Evolutionary conservation across 306 rosid species (phyloP), one percentile per base, ranked within the genome.

Genomic region (Cucumis melo): DNA sequence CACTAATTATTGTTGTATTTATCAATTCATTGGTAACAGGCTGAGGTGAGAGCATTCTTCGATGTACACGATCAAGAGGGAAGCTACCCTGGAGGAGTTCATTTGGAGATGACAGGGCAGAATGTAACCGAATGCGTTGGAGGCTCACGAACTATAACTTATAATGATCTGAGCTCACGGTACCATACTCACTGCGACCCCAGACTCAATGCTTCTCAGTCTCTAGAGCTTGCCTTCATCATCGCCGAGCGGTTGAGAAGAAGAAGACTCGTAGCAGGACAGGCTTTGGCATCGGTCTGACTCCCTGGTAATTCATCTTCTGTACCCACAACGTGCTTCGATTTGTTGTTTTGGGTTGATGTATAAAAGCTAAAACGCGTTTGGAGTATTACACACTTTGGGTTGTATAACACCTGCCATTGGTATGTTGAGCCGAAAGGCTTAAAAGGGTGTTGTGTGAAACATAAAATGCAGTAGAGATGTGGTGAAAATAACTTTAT

Each of bases 11-110:
- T 46, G 53, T 12, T 46, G 53, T 46, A 46, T 46, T 46, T 46
- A 5, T 32, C 12, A 2, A 32, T 63, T 63, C 0, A 0, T 9
- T 7, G 24, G 16, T 46, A 7, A 9, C 65, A 83, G 86, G 82
- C 66, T 48, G 86, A 83, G 81, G 34, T 83, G 83, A 79, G 76
- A 44, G 86, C 86, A 29, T 83, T 83, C 78, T 83, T 83, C 27
- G 86, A 83, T 23, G 81, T 83, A n/a, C 86, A 83, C 10, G 86
- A 83, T 67, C 86, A 83, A 79, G 86, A 83, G 77, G 86, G 86
- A 76, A 83, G 86, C 83, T 79, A 76, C 58, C 83, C 83, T 0
- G 81, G 86, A 11, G 86, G 86, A 12, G 86, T 83, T 51, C 86
- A 83, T 77, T 78, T 83, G 32, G 86, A 83, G 75, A 83, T 83